Base-by-base conservation (phyloP, 2,329 filamentous ascomycete genomes). In the Epichloe coenophiala region DNA sequence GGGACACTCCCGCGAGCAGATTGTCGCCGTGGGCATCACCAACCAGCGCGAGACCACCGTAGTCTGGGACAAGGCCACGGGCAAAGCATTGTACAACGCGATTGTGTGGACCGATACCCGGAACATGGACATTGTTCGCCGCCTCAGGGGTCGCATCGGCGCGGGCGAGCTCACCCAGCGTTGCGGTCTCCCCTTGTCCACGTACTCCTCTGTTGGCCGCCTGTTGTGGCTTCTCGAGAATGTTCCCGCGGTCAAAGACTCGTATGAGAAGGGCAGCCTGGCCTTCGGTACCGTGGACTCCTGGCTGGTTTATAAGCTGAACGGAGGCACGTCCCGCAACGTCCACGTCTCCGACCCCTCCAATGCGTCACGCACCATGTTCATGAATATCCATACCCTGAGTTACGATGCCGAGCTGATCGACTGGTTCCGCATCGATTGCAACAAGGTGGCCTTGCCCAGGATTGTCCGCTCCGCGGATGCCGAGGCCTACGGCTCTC, bases 81-180 rank as follows among this genome's bases (percentile, higher is more conserved):
- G 87, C 47, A 78, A 89, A 63, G 78, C 86, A 8, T 70, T 93
- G 39, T 77, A 89, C 71, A 88, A 89, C 62, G 86, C 86, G 54
- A 88, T 93, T 55, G 86, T 86, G 50, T 91, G 87, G 86, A 84
- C 87, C 39, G 87, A 93, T 63, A 90, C 86, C n/a, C 75, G 87
- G 49, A 84, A 85, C 45, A 77, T 80, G 56, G 74, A 77, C 49
- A 71, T 91, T 46, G 86, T 88, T 9, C 80, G 85, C 53, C 81
- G 88, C 58, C 69, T 91, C 35, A 89, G 87, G 68, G 65, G 70
- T 15, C 74, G 77, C 55, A 70, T 80, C 19, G 84, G 83, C 33
- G 78, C 84, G 17, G 78, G 85, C 52, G 77, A 85, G 54, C 70
- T 91, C 48, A 77, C 73, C 50, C 70, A 78, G 46, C 73, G 86